Evolutionary conservation across 495 filamentous ascomycete species (phyloP), one percentile per base, ranked within the genome.

Genomic region (Penicillium bovifimosum): DNA sequence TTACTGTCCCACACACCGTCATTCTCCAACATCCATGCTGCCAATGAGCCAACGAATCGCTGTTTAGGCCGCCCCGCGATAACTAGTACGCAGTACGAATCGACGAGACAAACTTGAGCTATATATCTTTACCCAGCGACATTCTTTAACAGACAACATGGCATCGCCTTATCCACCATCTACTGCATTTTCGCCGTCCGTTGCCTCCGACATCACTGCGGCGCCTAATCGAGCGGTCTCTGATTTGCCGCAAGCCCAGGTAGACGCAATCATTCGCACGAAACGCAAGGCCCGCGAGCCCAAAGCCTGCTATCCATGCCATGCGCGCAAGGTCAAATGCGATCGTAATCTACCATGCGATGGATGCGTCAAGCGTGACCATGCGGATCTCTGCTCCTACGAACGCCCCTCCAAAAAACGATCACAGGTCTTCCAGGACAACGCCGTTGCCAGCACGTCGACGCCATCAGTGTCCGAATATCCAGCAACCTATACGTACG

Each of bases 291-390:
- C 71, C 20, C 72, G 74, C 13, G 70, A 74, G 42, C 74, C 74
- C 6, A 75, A 75, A 53, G 84, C 85, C 32, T 88, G 85, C 65
- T 88, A 85, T 72, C 84, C 85, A 27, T 87, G 85, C 65, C 75
- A 86, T 54, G 82, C 85, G 64, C 75, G 85, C 18, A 88, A 88
- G 58, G 85, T 87, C 36, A 87, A 85, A 70, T 88, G 85, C 61
- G 84, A 87, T 66, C 84, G 86, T 58, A 83, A 86, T 48, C 74
- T 82, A 40, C 85, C 85, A 1, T 88, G 85, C 63, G 82, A 87
- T 59, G 84, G 85, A 32, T 88, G 85, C 59, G 78, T 86, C 56
- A 87, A 86, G 72, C 76, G 85, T 53, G 84, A 87, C 51, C 84
- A 88, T 62, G 77, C 83, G 7, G 78, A 83, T 62, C 74, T 88